These are phyloP conservation scores for Colletotrichum magnum DNA, from an alignment of 2,329 filamentous ascomycete species.

Conservation along the genomic window DNA sequence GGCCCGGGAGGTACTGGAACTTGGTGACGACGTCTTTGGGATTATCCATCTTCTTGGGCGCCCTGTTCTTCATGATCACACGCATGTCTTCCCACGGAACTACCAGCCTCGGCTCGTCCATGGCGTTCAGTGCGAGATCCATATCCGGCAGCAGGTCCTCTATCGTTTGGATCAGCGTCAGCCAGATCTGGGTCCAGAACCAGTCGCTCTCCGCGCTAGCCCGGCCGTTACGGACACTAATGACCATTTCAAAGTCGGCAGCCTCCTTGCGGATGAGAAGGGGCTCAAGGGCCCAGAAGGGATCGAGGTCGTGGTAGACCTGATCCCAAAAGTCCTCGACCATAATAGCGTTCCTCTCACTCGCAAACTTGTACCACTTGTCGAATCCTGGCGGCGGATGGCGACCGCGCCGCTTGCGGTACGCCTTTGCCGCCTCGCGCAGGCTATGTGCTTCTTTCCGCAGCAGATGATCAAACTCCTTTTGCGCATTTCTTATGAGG, in stretches of 20 bases:
- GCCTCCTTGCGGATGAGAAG: constrained; percentile 66
- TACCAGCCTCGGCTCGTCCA: constrained; percentile 77
- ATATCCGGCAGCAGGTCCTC: constrained; percentile 73
- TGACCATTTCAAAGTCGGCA: constrained; percentile 71
- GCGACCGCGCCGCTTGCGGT: constrained; percentile 61
- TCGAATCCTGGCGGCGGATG: constrained; percentile 66
- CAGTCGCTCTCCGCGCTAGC: constrained; percentile 67
- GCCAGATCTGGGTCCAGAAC: constrained; percentile 72
- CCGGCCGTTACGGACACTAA: constrained; percentile 67
- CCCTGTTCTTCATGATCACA: constrained; percentile 66
- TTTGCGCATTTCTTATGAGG: constrained; percentile 57
- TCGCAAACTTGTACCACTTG: constrained; percentile 62
- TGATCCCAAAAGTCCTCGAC: constrained; percentile 67
- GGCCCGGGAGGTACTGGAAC: constrained; percentile 59
- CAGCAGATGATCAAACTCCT: constrained; percentile 55
- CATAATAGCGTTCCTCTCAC: constrained; percentile 57
- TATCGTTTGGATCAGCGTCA: constrained; percentile 66
- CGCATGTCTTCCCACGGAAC: constrained; percentile 75
- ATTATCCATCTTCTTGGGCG: constrained; percentile 60
- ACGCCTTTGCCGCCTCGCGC: constrained; percentile 59
- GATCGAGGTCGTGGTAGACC: constrained; percentile 65
- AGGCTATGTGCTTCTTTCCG: constrained; percentile 59
- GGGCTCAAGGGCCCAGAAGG: constrained; percentile 69
- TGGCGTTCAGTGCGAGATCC: constrained; percentile 76
- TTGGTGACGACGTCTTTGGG: constrained; percentile 59